Percentiles rank a stretch among this genome's conserved stretches.
Evolutionary conservation across 441 rosid genomes (phyloP).

Genomic region (Melastoma candidum): DNA sequence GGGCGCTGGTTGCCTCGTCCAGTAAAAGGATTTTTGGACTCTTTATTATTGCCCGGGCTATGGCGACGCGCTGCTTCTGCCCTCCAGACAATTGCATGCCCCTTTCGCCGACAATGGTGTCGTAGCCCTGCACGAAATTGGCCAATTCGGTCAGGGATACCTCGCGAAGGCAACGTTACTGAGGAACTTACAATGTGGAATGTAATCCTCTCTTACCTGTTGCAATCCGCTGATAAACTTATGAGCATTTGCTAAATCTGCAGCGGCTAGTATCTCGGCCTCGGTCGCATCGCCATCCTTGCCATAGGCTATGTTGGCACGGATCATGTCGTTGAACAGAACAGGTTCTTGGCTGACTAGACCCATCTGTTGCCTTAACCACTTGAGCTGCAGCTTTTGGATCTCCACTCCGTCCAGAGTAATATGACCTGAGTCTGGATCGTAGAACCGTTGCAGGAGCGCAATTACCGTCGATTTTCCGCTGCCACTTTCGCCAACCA

Average conservation of each 20-base stretch:
- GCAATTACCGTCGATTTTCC: slow-evolving; percentile 17
- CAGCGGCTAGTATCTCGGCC: slow-evolving; percentile 10
- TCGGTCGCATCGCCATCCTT: slow-evolving; percentile 15
- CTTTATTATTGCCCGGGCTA: slow-evolving; percentile 17
- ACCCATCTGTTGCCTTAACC: slow-evolving; percentile 20
- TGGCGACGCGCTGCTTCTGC: slow-evolving; percentile 19
- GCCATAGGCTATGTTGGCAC: slow-evolving; percentile 18
- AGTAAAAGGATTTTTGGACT: slow-evolving; percentile 13
- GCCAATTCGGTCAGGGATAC: neutral
- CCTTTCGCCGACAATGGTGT: slow-evolving; percentile 12
- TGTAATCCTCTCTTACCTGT: slow-evolving; percentile 6
- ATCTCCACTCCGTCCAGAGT: slow-evolving; percentile 15
- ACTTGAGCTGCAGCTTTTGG: slow-evolving; percentile 14
- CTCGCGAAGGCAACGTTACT: neutral
- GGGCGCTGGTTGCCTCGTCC: slow-evolving; percentile 17
- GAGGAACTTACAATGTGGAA: neutral
- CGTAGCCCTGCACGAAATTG: slow-evolving; percentile 7
- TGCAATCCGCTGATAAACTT: slow-evolving; percentile 13
- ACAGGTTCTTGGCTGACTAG: slow-evolving; percentile 18
- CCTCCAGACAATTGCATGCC: slow-evolving; percentile 16
- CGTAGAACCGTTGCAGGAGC: slow-evolving; percentile 17
- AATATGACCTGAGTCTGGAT: slow-evolving; percentile 14
- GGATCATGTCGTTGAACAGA: slow-evolving; percentile 15
- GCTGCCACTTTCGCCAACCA: slow-evolving; percentile 19
- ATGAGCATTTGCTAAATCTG: slow-evolving; percentile 16